Evolutionary conservation across 2,329 filamentous ascomycete genomes (phyloP).

Genomic region (Colletotrichum lindemuthianum): DNA sequence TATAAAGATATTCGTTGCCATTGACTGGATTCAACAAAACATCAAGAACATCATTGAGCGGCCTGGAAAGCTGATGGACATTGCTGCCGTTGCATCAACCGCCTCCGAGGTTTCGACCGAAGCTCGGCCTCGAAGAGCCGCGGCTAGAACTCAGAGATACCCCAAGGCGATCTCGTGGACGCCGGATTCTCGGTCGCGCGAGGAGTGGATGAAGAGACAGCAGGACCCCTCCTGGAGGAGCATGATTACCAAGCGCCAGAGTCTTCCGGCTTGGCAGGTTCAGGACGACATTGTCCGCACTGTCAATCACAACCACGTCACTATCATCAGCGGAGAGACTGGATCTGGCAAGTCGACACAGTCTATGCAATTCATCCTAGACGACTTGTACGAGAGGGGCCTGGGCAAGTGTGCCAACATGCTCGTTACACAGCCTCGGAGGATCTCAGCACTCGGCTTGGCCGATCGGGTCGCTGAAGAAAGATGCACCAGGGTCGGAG

Average conservation of each 20-base stretch:
- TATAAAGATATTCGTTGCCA: slow-evolving; percentile 87
- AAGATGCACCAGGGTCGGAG: slow-evolving; percentile 81
- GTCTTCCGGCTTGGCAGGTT: slow-evolving; percentile 88
- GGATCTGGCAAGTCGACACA: slow-evolving; percentile 98
- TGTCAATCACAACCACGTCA: slow-evolving; percentile 83
- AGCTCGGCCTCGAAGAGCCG: slow-evolving; percentile 39
- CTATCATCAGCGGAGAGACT: slow-evolving; percentile 96
- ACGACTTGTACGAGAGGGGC: slow-evolving; percentile 82
- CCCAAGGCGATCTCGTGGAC: slow-evolving; percentile 73
- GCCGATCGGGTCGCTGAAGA: slow-evolving; percentile 96
- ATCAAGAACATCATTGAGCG: slow-evolving; percentile 84
- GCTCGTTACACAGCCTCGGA: slow-evolving; percentile 92
- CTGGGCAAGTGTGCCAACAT: slow-evolving; percentile 86
- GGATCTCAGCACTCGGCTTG: slow-evolving; percentile 92
- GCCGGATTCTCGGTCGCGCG: slow-evolving; percentile 67
- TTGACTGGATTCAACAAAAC: slow-evolving; percentile 91
- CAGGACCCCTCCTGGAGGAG: slow-evolving; percentile 71
- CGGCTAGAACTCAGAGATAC: slow-evolving; percentile 51
- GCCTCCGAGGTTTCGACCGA: slow-evolving; percentile 61
- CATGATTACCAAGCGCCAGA: slow-evolving; percentile 78
- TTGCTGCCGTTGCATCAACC: slow-evolving; percentile 80
- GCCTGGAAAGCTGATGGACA: slow-evolving; percentile 85
- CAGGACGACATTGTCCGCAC: slow-evolving; percentile 80
- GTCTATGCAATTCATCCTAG: slow-evolving; percentile 93
- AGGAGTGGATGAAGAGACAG: slow-evolving; percentile 78